Evolutionary conservation across 2,329 filamentous ascomycete genomes (phyloP).

Genomic region (Fusarium verticillioides): DNA sequence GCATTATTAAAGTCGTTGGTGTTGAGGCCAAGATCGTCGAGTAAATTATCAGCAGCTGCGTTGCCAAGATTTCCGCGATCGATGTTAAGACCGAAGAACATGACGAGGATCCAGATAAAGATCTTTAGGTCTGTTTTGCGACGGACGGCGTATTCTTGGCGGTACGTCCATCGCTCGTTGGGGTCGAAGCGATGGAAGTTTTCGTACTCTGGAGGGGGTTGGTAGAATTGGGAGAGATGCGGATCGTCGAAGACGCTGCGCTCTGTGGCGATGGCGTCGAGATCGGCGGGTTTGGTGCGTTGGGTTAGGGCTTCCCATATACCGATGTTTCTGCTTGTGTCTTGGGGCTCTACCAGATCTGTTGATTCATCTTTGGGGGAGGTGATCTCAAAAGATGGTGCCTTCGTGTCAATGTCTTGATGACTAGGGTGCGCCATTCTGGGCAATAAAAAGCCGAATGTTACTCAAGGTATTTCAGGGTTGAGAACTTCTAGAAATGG

Average conservation of each 20-base stretch:
- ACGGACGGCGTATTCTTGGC: neutral
- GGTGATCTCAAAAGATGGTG: neutral
- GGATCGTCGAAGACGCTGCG: neutral
- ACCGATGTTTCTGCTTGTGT: neutral
- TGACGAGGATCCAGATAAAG: neutral
- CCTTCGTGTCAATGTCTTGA: neutral
- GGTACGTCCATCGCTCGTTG: neutral
- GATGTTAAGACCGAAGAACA: neutral
- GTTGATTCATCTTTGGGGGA: neutral
- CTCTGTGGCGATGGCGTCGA: neutral
- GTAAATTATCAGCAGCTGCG: neutral
- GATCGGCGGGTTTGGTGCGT: neutral
- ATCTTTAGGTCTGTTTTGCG: neutral
- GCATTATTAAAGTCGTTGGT: neutral
- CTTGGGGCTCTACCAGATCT: neutral
- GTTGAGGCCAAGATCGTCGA: neutral
- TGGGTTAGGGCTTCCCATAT: neutral
- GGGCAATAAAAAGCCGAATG: neutral
- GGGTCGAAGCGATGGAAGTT: neutral
- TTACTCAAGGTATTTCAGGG: accelerated
- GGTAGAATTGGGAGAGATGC: neutral
- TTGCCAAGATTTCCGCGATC: neutral
- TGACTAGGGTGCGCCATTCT: neutral
- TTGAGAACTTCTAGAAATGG: neutral
- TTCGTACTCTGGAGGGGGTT: neutral